Percentiles rank a stretch among this genome's conserved stretches.
These are phyloP conservation scores for Posidonia oceanica DNA, from an alignment of 116 monocot genomes.

Conservation along the genomic window DNA sequence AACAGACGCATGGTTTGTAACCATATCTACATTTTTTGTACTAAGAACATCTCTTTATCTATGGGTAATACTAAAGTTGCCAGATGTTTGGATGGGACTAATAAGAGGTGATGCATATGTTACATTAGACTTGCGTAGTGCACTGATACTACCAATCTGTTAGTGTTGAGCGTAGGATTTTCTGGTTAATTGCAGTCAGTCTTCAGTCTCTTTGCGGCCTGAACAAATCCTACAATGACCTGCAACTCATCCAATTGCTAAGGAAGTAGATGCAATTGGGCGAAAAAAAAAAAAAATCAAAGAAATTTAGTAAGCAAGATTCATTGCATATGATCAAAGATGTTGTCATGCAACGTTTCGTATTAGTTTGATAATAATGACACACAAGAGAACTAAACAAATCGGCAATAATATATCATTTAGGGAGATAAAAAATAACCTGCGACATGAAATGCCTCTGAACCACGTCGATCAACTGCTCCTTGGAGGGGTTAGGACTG, in stretches of 20 bases:
- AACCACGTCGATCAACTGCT: slow-evolving; percentile 79
- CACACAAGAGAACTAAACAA: not conserved
- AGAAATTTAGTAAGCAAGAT: not conserved
- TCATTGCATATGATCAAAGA: too few relatives aligned
- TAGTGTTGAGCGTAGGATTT: not conserved
- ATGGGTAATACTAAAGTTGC: not conserved
- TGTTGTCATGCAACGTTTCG: too few relatives aligned
- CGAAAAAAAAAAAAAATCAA: not conserved
- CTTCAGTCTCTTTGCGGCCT: slow-evolving; percentile 69
- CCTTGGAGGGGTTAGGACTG: slow-evolving; percentile 77
- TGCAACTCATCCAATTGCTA: slow-evolving; percentile 76
- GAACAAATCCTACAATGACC: slow-evolving; percentile 55
- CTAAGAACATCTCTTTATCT: not conserved
- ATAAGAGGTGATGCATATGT: not conserved
- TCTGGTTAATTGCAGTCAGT: slow-evolving; percentile 28
- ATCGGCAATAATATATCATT: not conserved
- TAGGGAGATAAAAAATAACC: slow-evolving; percentile 24
- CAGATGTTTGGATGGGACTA: not conserved
- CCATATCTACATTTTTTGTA: not conserved
- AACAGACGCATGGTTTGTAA: not conserved
- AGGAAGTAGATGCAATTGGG: not conserved
- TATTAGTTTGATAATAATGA: too few relatives aligned
- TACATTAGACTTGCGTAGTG: not conserved
- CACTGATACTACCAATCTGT: slow-evolving; percentile 3
- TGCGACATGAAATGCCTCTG: slow-evolving; percentile 95